Percentiles rank a stretch among this genome's conserved stretches.
phyloP scores from a whole-genome alignment of 768 basidiomycete species.

The Boletus pseudo-olivaceus region DNA sequence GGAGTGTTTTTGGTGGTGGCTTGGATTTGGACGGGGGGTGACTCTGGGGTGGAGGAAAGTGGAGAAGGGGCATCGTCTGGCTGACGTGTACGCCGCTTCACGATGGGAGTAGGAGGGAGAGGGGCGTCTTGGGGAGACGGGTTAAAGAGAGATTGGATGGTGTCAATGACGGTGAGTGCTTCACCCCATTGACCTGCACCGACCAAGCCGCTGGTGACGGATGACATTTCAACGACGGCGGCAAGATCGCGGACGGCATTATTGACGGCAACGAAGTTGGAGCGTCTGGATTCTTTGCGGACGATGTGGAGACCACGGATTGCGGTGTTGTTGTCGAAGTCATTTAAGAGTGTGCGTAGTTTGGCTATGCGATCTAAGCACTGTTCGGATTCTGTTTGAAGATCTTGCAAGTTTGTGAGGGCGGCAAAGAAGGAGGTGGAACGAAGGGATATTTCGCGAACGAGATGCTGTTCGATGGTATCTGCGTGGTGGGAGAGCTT shows the following conservation, averaged over 20 bases:
- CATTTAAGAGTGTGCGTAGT: conserved; percentile 65
- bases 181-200: conserved; percentile 84
- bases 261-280: conserved; percentile 55
- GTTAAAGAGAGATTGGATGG: conserved; percentile 59
- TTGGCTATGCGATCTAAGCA: conserved; percentile 75
- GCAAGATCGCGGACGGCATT: conserved; percentile 62
- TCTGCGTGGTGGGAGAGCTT: conserved; percentile 90
- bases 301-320: conserved; percentile 78
- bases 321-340: conserved; percentile 75
- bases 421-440: conserved; percentile 96
- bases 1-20: conserved; percentile 25
- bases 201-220: conserved; percentile 70
- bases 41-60: conserved; percentile 38
- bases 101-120: conserved; percentile 1
- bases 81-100: conserved; percentile 6
- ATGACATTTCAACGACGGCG: conserved; percentile 74
- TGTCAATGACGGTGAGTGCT: conserved; percentile 72
- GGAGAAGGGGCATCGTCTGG: conserved; percentile 24
- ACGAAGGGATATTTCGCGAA: conserved; percentile 86
- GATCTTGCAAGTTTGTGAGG: conserved; percentile 87
- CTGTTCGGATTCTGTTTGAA: conserved; percentile 83
- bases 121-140: conserved; percentile 4
- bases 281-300: conserved; percentile 55
- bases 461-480: conserved; percentile 90
- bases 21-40: conserved; percentile 11